Base-by-base conservation (phyloP, 306 rosid genomes). In the Urtica urens region DNA sequence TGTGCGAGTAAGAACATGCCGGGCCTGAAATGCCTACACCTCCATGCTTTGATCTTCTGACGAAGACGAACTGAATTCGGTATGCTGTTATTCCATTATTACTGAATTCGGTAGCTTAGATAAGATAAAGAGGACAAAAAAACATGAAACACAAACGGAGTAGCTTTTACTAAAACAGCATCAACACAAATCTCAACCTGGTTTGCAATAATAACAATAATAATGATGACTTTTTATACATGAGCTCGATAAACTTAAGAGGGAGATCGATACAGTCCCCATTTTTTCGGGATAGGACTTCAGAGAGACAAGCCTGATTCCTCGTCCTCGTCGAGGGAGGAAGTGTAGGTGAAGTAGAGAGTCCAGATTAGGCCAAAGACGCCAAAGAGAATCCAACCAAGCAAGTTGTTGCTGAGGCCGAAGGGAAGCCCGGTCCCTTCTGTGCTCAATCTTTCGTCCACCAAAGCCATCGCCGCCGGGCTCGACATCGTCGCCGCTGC, bases 361-460 rank as follows among this genome's bases (percentile, higher is more conserved):
- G 67, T 20, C 97, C 97, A 90, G 3, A 81, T 70, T 30, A 90
- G 75, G 41, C 62, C 97, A 54, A 90, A 90, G 63, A 70, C 84
- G 46, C 69, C 95, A 0, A 79, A 35, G 7, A 90, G 72, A 68
- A 84, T 74, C 95, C 97, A 90, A 31, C 79, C 90, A 13, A 90
- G 86, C 64, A 75, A 61, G 70, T 84, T 90, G 82, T 84, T 90
- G 82, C 95, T 90, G 53, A 90, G 68, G 1, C 97, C 97, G 58
- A 84, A 84, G 16, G 97, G 97, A 59, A 90, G 90, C 17, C 97
- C 97, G 10, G 97, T 84, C 34, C 97, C 97, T 65, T 90, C 97
- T n/a, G 97, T 90, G 78, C 57, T 59, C 77, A 90, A 0, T 65
- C 97, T 78, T 14, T 90, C 97, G 58, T 90, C 97, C 70, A 90